Evolutionary conservation across 768 basidiomycete species (phyloP).

Genomic region (Rickenella mellea): DNA sequence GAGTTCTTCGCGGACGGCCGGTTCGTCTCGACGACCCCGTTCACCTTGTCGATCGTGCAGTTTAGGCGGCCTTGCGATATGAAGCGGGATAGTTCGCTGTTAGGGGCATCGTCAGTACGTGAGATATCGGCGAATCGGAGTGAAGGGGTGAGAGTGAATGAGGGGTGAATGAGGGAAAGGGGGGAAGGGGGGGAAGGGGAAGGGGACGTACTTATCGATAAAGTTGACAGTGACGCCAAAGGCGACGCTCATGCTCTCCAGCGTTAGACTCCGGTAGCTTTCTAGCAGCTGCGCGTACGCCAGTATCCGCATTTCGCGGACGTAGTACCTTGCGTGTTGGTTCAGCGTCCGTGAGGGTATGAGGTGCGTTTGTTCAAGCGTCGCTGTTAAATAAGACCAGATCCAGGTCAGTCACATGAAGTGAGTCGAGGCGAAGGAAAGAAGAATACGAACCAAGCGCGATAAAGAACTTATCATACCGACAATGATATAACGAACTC

Average conservation of each 20-base stretch:
- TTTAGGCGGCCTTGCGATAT: slow-evolving; percentile 82
- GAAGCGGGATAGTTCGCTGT: slow-evolving; percentile 83
- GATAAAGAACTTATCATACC: slow-evolving; percentile 90
- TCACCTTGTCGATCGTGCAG: slow-evolving; percentile 90
- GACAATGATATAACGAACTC: slow-evolving; percentile 84
- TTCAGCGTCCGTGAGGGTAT: slow-evolving; percentile 80
- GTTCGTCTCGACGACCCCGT: slow-evolving; percentile 88
- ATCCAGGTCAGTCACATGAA: slow-evolving; percentile 1
- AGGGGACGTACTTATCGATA: slow-evolving; percentile 65
- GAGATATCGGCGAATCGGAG: too few relatives aligned
- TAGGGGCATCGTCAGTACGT: background rate
- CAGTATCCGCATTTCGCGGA: slow-evolving; percentile 92
- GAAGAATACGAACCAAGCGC: slow-evolving; percentile 54
- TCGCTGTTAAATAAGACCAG: slow-evolving; percentile 36
- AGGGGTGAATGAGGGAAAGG: background rate
- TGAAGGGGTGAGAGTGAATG: background rate
- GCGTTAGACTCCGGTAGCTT: slow-evolving; percentile 79
- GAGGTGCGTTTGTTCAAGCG: slow-evolving; percentile 81
- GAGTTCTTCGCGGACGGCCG: slow-evolving; percentile 67
- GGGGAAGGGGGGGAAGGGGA: slow-evolving; percentile 1
- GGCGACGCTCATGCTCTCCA: slow-evolving; percentile 75
- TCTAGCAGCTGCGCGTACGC: slow-evolving; percentile 91
- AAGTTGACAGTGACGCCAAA: slow-evolving; percentile 88
- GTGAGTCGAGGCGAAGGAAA: background rate
- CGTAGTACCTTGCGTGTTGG: slow-evolving; percentile 81